Evolutionary conservation across 1,284 basidiomycete species (phyloP).

Genomic region (Peniophora sp.): DNA sequence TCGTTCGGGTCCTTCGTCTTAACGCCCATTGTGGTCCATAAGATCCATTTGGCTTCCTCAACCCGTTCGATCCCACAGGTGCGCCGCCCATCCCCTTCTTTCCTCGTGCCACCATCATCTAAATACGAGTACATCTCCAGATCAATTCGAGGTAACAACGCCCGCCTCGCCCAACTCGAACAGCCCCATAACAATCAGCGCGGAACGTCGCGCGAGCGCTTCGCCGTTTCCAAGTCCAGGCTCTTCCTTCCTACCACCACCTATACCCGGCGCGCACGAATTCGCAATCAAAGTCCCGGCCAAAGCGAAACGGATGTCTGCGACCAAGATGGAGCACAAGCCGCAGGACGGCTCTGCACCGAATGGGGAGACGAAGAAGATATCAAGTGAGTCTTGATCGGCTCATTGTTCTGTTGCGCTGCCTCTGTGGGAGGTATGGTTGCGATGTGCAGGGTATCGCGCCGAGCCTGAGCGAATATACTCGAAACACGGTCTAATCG

Average conservation of each 20-base stretch:
- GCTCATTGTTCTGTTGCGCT: not conserved
- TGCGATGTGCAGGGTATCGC: no score
- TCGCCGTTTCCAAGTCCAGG: slow-evolving; percentile 64
- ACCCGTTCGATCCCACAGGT: no score
- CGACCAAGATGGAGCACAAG: not conserved
- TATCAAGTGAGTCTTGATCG: not conserved
- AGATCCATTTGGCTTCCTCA: no score
- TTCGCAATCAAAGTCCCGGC: slow-evolving; percentile 42
- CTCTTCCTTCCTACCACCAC: slow-evolving; percentile 59
- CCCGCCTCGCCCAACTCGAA: not conserved
- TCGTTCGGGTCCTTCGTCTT: no score
- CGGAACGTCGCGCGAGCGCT: slow-evolving; percentile 8
- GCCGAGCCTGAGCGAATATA: not conserved
- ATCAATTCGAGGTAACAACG: no score
- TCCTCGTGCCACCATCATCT: no score
- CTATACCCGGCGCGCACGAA: slow-evolving; percentile 54
- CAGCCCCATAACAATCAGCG: not conserved
- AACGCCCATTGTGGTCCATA: no score
- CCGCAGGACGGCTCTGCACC: not conserved
- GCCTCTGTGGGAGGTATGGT: no score
- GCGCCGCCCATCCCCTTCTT: no score
- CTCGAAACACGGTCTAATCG: no score
- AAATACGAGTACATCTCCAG: no score
- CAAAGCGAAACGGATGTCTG: not conserved
- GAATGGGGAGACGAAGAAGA: not conserved